Base-by-base conservation (phyloP, 805 yeast genomes). In the Hanseniaspora hatyaiensis region DNA sequence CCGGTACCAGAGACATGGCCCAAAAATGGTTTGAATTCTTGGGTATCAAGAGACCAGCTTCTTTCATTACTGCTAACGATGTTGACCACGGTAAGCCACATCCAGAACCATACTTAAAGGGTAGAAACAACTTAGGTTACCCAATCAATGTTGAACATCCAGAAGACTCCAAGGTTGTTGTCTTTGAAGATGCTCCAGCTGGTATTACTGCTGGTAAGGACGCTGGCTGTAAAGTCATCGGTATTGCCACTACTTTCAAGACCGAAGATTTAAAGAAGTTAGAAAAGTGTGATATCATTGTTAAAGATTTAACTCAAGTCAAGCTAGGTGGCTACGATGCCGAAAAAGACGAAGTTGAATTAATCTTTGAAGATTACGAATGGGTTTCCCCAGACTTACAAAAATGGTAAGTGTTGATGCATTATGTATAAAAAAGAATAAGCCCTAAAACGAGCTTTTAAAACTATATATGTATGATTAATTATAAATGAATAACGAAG, bases 131-230 rank as follows among this genome's bases (percentile, higher is more conserved):
- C 50, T 59, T 63, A 50, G 67, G 68, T 20, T 65, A 50, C 58
- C 66, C 65, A 55, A 55, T 59, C 51, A 61, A 60, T 56, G 57
- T 60, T 53, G 54, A 61, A 52, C 62, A 62, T 50, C 67, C 67
- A 43, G 57, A 64, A 15, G 52, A 59, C 34, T 65, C 68, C 48
- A 69, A 65, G 56, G 68, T 68, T 26, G 78, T 83, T 36, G 87
- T 81, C 43, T 84, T 84, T 59, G 95, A 84, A 67, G 95, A 84
- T 61, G 94, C 94, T 39, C 89, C 87, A 51, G 88, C 92, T 42
- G 94, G 95, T 60, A 77, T 83, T 53, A 66, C 74, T 57, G 89
- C 94, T 33, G 94, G 94, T 59, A 76, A 77, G 60, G 82, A 73
- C 49, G 88, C 92, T 22, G 94, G 88, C 51, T 86, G 92, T 62